Base-by-base conservation (phyloP, 306 rosid species). In the Cercis canadensis region DNA sequence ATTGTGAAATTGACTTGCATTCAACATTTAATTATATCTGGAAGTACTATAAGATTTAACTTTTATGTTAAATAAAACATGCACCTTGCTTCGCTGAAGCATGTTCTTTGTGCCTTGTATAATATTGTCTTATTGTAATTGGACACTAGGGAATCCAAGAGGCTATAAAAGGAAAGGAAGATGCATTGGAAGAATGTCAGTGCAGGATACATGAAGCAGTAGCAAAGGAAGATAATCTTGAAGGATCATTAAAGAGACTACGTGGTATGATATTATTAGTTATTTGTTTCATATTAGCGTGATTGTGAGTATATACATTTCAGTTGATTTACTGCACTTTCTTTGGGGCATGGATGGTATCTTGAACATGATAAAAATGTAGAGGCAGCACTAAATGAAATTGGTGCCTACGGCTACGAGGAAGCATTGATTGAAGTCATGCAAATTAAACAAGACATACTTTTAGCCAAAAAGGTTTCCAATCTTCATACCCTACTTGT, bases 321-420 rank as follows among this genome's bases (percentile, higher is more conserved):
- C 21, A 29, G 51, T 24, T 50, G 50, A 40, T 40, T 37, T 44
- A 31, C 43, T 31, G 69, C 29, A 51, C 29, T 31, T 11, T 63
- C 47, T 17, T 7, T 8, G n/a, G n/a, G n/a, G n/a, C n/a, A n/a
- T n/a, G n/a, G n/a, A n/a, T n/a, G n/a, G n/a, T n/a, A n/a, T n/a
- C n/a, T n/a, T n/a, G n/a, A n/a, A n/a, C n/a, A 8, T 62, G 40
- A 70, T 32, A 18, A 77, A 53, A 46, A 11, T 16, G 43, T 58
- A 82, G 89, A 85, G 72, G 78, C 82, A n/a, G 89, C 84, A 8
- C 75, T 64, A 79, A 84, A 80, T 47, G 89, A 85, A 16, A 65
- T 85, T 65, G 84, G 82, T 72, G 84, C 84, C 65, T 63, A 72
- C 69, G 84, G n/a, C n/a, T n/a, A n/a, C n/a, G n/a, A 72, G 68